Base-by-base conservation (phyloP, 2,329 filamentous ascomycete species). In the Epichloe hybrida region DNA sequence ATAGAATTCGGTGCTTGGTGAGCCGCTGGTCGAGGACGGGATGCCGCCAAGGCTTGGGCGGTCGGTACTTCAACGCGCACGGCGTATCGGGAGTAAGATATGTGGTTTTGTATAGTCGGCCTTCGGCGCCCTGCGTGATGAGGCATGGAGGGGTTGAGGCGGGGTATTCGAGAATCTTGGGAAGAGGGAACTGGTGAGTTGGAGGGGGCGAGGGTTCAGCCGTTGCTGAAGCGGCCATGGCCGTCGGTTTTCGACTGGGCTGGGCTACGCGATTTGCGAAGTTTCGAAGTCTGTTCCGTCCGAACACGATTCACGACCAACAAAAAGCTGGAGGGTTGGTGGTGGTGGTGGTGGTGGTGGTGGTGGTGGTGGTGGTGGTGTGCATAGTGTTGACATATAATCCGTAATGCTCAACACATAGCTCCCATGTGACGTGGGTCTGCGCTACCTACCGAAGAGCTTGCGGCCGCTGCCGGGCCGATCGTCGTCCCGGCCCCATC, bases 71-170 rank as follows among this genome's bases (percentile, higher is more conserved):
- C 55, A 97, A 80, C 1, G 91, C 88, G 63, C 83, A 86, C 13
- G 84, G 79, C 9, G 79, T 73, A 51, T 73, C 65, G 39, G 86
- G 77, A 1, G 76, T 66, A 50, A 96, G 82, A 70, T 88, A 94
- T 50, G 80, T 83, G 17, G 88, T 91, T 66, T 82, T 84, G 79
- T 94, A 97, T 63, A 98, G 80, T 57, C 91, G 88, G 53, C 88
- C 90, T 79, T 98, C 93, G 64, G 93, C 93, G 69, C 93, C 93
- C 75, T 97, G 93, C 52, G 88, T 84, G 59, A 97, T 80, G 62
- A 95, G 85, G 46, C 64, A 67, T 55, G 88, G 81, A 46, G 78
- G 68, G 58, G 73, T 66, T 39, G 79, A 72, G 54, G 77, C 72
- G 64, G 78, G 77, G 70, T 80, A 72, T 52, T 74, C 73, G 67